Base-by-base conservation (phyloP, 164 flowering plant species). In the Stephania yunnanensis region DNA sequence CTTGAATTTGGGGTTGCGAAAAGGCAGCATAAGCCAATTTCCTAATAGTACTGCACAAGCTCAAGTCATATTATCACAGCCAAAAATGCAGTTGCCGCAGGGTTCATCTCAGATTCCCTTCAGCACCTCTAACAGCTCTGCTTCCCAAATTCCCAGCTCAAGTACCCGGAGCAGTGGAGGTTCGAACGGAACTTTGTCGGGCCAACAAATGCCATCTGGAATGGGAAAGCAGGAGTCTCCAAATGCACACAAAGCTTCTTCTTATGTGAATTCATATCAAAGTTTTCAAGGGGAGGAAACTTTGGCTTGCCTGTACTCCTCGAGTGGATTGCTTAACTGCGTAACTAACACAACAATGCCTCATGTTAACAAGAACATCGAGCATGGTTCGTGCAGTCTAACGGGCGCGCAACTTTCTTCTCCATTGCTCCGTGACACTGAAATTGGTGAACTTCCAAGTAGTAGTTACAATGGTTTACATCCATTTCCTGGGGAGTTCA, bases 121-220 rank as follows among this genome's bases (percentile, higher is more conserved):
- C 61, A 19, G 50, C 48, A 69, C 75, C 70, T n/a, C 64, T 44
- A 55, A 75, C 31, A 69, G 64, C 44, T 68, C 73, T 20, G 71
- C 22, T 52, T 64, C 75, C 25, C 71, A 63, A 72, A 52, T 76
- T 70, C 80, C 86, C n/a, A 81, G 81, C 78, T 77, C 65, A 52
- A 81, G 84, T 68, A 58, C 84, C 30, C 76, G 79, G 83, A 79
- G 84, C 53, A 72, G 77, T 77, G 86, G 74, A 36, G 78, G 69
- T 81, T 87, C 88, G 2, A 48, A 77, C 63, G 71, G 83, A 79
- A 77, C 84, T 73, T 81, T 86, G 29, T 70, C 82, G n/a, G 88
- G 86, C 78, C 82, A 73, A 45, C 73, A 71, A 45, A 75, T 85
- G 15, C 77, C 79, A 20, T 81, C 88, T 36, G 83, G 81, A 65